Evolutionary conservation across 192 early-diverging fungal genomes (phyloP).

Genomic region (Entomortierella beljakovae): DNA sequence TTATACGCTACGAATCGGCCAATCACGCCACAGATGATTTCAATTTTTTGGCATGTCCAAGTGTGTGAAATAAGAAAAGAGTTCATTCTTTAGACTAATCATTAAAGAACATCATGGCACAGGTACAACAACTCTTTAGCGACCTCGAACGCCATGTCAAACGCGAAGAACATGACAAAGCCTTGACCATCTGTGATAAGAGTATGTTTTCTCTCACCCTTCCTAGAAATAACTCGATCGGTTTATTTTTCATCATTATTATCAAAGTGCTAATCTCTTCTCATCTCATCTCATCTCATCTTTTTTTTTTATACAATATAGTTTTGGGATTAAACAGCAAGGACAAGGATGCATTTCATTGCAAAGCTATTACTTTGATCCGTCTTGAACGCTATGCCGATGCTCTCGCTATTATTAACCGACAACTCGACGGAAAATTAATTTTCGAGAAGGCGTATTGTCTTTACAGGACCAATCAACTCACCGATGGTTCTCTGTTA

Average conservation of each 20-base stretch:
- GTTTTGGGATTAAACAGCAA: conserved; percentile 59
- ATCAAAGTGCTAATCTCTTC: neutral
- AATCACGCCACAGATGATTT: no score
- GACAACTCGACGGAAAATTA: conserved; percentile 54
- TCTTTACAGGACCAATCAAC: conserved; percentile 71
- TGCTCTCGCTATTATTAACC: conserved; percentile 56
- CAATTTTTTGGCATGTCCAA: no score
- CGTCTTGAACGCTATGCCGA: conserved; percentile 67
- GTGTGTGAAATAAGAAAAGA: no score
- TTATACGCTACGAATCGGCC: no score
- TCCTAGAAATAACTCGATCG: no score
- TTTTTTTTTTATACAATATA: conserved; percentile 5
- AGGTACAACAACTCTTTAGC: conserved; percentile 60
- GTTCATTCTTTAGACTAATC: neutral
- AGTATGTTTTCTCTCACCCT: conserved; percentile 38
- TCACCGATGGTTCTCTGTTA: conserved; percentile 58
- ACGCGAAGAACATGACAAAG: conserved; percentile 66
- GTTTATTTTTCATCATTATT: neutral
- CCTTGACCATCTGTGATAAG: conserved; percentile 63
- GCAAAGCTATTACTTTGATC: conserved; percentile 68
- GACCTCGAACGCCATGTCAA: conserved; percentile 62
- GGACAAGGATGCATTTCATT: conserved; percentile 64
- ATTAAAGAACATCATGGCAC: conserved; percentile 15
- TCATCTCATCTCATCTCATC: conserved; percentile 1
- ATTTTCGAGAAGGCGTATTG: conserved; percentile 73